Percentiles rank a stretch among this genome's conserved stretches.
These are phyloP conservation scores for Penicillium argentinense DNA, from an alignment of 495 filamentous ascomycete species.

Conservation along the genomic window DNA sequence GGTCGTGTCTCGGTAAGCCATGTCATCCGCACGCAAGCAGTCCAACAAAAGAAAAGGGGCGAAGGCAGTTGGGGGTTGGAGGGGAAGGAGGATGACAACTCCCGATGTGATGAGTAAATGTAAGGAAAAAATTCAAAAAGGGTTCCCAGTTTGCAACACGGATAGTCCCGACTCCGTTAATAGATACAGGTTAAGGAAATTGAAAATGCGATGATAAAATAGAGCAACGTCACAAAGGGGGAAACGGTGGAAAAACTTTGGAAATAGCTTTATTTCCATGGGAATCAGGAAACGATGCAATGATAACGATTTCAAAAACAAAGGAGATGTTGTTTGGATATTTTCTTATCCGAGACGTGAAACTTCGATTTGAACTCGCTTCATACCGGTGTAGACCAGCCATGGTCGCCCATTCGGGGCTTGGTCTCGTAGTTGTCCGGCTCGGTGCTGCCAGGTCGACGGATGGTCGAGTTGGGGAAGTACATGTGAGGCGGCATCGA, in stretches of 20 bases:
- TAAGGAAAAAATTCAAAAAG: conserved; percentile 12
- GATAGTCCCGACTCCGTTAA: conserved; percentile 38
- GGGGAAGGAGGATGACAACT: conserved; percentile 14
- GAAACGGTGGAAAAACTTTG: conserved; percentile 17
- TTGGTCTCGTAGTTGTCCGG: conserved; percentile 67
- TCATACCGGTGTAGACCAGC: conserved; percentile 46
- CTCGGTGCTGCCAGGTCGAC: conserved; percentile 69
- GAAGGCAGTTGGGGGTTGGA: not conserved
- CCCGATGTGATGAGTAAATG: conserved; percentile 7
- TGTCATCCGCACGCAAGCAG: conserved; percentile 28
- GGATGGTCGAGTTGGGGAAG: conserved; percentile 60
- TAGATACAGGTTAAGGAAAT: conserved; percentile 30
- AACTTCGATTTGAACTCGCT: not conserved
- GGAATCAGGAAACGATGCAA: conserved; percentile 28
- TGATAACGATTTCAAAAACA: conserved; percentile 22
- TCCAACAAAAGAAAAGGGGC: conserved; percentile 18
- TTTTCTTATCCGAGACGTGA: conserved; percentile 1
- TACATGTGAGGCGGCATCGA: conserved; percentile 65
- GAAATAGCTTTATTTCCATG: conserved; percentile 22
- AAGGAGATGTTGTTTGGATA: conserved; percentile 16
- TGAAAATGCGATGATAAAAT: conserved; percentile 8
- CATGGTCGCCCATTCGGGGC: conserved; percentile 42
- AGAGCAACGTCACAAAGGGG: conserved; percentile 7
- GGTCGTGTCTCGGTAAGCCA: conserved; percentile 34
- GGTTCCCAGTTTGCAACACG: conserved; percentile 12